A percentile compares a stretch with the other conserved stretches of the same genome.
Evolutionary conservation across 768 basidiomycete genomes (phyloP).

Genomic region (Tricholoma saponaceum): DNA sequence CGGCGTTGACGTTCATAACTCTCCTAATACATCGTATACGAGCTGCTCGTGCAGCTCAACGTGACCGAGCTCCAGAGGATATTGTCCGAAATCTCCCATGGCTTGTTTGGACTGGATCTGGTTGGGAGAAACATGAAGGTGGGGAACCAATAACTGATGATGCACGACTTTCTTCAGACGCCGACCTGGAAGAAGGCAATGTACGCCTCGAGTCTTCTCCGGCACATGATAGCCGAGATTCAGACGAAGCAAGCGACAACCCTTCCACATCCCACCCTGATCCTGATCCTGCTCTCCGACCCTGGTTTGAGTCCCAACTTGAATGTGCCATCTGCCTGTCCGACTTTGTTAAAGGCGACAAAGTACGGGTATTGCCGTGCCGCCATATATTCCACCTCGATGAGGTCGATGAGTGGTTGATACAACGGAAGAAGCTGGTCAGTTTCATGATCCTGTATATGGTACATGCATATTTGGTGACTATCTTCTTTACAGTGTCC

Average conservation of each 20-base stretch:
- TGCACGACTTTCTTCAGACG: conserved; percentile 26
- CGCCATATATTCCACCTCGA: conserved; percentile 92
- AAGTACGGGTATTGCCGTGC: conserved; percentile 88
- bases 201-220: conserved; percentile 17
- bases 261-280: conserved; percentile 38
- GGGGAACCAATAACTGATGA: conserved; percentile 26
- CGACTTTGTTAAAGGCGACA: conserved; percentile 82
- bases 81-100: conserved; percentile 77
- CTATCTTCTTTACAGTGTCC: conserved; percentile 59
- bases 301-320: conserved; percentile 77
- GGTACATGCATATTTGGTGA: neutral
- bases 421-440: conserved; percentile 89
- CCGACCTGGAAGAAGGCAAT: conserved; percentile 36
- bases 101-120: conserved; percentile 75
- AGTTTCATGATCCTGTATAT: conserved; percentile 25
- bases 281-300: conserved; percentile 33
- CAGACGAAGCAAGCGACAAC: conserved; percentile 18
- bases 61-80: conserved; percentile 80
- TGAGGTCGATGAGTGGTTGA: conserved; percentile 91
- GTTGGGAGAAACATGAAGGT: conserved; percentile 76
- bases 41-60: conserved; percentile 73
- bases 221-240: conserved; percentile 17
- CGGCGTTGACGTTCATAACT: conserved; percentile 83
- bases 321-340: conserved; percentile 95
- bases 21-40: conserved; percentile 88